phyloP scores from a whole-genome alignment of 2,329 filamentous ascomycete genomes.

The Ophiocordyceps robertsii region DNA sequence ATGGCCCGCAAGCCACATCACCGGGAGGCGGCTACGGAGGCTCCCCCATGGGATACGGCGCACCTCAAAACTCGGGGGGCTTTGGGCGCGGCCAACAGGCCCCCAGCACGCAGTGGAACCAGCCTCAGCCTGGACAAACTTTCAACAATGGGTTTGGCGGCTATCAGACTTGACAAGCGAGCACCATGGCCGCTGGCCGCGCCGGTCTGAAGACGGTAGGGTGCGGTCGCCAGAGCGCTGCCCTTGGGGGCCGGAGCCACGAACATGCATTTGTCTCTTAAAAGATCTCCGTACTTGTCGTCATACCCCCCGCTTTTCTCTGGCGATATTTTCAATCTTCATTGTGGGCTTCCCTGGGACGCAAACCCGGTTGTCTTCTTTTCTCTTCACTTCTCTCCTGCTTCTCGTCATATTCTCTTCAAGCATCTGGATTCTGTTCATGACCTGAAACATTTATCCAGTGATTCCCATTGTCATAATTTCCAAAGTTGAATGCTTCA shows the following conservation, averaged over 20 bases:
- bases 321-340: slow-evolving; percentile 6
- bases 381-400: slow-evolving; percentile 3
- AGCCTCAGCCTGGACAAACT: slow-evolving; percentile 38
- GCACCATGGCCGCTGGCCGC: slow-evolving; percentile 9
- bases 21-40: slow-evolving; percentile 48
- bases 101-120: slow-evolving; percentile 41
- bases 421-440: slow-evolving; percentile 7
- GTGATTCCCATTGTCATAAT: slow-evolving; percentile 9
- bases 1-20: slow-evolving; percentile 46
- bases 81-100: slow-evolving; percentile 65
- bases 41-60: slow-evolving; percentile 59
- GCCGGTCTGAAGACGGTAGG: slow-evolving; percentile 6
- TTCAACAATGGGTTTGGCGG: slow-evolving; percentile 48
- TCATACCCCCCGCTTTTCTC: slow-evolving; percentile 7
- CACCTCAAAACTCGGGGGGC: slow-evolving; percentile 63
- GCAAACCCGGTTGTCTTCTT: neutral
- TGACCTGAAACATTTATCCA: slow-evolving; percentile 9
- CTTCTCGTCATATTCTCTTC: neutral
- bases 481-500: slow-evolving; percentile 2
- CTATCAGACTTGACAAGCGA: slow-evolving; percentile 41
- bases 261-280: slow-evolving; percentile 6
- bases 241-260: slow-evolving; percentile 3
- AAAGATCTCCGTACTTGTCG: slow-evolving; percentile 7
- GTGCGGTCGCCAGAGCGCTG: slow-evolving; percentile 2
- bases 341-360: slow-evolving; percentile 2